These are phyloP conservation scores for Caryopteris hybrid DNA, from an alignment of 305 asterid genomes.

Conservation along the genomic window DNA sequence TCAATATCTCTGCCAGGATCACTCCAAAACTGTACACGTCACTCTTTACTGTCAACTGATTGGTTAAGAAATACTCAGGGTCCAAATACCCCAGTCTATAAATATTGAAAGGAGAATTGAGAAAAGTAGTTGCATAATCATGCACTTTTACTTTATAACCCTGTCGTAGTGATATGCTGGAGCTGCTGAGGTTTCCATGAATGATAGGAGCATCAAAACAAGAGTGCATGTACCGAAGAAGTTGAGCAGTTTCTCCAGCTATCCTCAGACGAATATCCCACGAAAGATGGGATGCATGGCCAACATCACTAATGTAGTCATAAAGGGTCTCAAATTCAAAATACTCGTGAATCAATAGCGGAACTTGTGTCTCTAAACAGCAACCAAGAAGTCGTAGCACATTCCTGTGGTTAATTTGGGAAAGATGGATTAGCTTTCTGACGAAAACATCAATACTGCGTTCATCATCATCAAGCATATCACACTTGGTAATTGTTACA, in stretches of 20 bases:
- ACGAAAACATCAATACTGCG: constrained; percentile 8
- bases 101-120: neutral
- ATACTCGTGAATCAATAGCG: constrained; percentile 32
- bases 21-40: constrained; percentile 40
- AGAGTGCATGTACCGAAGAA: constrained; percentile 24
- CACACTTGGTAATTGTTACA: constrained; percentile 5
- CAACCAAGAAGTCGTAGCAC: constrained; percentile 35
- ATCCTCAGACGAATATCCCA: constrained; percentile 28
- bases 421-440: constrained; percentile 16
- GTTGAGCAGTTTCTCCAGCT: constrained; percentile 30
- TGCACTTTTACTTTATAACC: constrained; percentile 18
- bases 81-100: constrained; percentile 12
- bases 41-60: constrained; percentile 15
- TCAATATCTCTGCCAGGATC: constrained; percentile 28
- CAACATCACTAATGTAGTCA: neutral
- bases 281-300: neutral
- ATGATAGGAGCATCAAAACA: neutral
- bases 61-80: neutral
- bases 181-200: constrained; percentile 29
- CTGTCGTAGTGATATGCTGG: constrained; percentile 14
- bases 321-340: constrained; percentile 19
- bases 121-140: neutral
- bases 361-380: constrained; percentile 36
- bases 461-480: neutral
- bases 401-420: constrained; percentile 26